Conservation (phyloP, 192 early-diverging fungal genomes). For the Dimargaris cristalligena region DNA sequence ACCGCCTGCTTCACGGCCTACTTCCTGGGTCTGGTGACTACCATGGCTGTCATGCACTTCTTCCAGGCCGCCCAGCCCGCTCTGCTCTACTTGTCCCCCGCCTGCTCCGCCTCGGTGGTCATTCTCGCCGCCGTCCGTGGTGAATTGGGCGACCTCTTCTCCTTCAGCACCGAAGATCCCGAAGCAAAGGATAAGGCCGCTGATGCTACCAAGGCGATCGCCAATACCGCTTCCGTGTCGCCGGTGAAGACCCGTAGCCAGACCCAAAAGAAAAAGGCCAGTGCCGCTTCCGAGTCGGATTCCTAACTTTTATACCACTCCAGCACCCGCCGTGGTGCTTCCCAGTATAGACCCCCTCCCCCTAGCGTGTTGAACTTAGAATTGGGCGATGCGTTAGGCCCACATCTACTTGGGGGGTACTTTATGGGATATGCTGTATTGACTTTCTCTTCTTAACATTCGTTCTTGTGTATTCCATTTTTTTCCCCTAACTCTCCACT, state of each 20-base stretch:
- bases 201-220: slow-evolving; percentile 15
- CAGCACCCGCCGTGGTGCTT: too few relatives aligned
- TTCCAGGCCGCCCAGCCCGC: slow-evolving; percentile 96
- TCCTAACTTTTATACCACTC: too few relatives aligned
- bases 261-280: slow-evolving; percentile 11
- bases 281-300: slow-evolving; percentile 14
- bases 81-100: slow-evolving; percentile 88
- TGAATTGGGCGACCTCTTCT: slow-evolving; percentile 47
- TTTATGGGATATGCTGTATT: too few relatives aligned
- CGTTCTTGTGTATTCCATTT: too few relatives aligned
- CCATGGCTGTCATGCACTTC: slow-evolving; percentile 84
- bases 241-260: slow-evolving; percentile 11
- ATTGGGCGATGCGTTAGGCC: too few relatives aligned
- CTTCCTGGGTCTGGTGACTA: slow-evolving; percentile 65
- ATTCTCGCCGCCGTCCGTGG: slow-evolving; percentile 42
- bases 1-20: slow-evolving; percentile 64
- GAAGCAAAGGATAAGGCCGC: slow-evolving; percentile 27
- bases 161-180: slow-evolving; percentile 32
- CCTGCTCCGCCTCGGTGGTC: slow-evolving; percentile 77
- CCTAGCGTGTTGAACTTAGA: too few relatives aligned
- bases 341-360: too few relatives aligned
- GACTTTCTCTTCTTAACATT: too few relatives aligned
- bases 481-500: too few relatives aligned
- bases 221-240: slow-evolving; percentile 13
- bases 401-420: too few relatives aligned